Base-by-base conservation (phyloP, 1,139 yeast genomes). In the Candida pseudoviswanathii region DNA sequence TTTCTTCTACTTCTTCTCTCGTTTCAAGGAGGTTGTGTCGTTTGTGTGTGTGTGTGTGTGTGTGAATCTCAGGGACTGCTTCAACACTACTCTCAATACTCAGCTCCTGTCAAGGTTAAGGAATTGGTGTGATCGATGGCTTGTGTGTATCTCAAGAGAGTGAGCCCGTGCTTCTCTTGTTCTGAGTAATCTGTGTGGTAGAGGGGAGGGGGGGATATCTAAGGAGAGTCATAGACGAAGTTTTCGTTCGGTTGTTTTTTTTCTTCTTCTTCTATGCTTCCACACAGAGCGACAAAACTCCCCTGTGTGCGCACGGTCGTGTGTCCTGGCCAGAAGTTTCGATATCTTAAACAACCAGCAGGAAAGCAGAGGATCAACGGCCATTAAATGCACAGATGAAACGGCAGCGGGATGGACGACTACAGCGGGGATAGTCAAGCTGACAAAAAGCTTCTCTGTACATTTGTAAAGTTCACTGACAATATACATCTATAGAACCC, bases 401-500 rank as follows among this genome's bases (percentile, higher is more conserved):
- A 27, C 30, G 9, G 30, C 9, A 27, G 6, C 8, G 30, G 8
- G 30, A 27, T 5, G 6, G 30, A 27, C 30, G 30, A 27, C 30
- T 27, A 27, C 30, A 27, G 30, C 9, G 30, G 16, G 16, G 16
- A 16, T 16, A 16, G 16, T 16, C 16, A 16, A 16, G 16, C 16
- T 16, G 16, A 16, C n/a, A n/a, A n/a, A n/a, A n/a, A n/a, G n/a
- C n/a, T n/a, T n/a, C n/a, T 16, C 16, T 16, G 16, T 16, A 16
- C 16, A 16, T 16, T 16, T 16, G 16, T 16, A 16, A 16, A 16
- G 16, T 16, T 16, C 16, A 16, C 16, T 16, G 16, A 16, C 16
- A 16, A 8, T 6, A 37, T 37, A 37, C 25, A 24, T 37, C 27
- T 10, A 37, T 24, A 37, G 29, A n/a, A 36, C 6, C 9, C 67